Evolutionary conservation across 1,284 basidiomycete species (phyloP).

Genomic region (Ceratobasidium sp.): DNA sequence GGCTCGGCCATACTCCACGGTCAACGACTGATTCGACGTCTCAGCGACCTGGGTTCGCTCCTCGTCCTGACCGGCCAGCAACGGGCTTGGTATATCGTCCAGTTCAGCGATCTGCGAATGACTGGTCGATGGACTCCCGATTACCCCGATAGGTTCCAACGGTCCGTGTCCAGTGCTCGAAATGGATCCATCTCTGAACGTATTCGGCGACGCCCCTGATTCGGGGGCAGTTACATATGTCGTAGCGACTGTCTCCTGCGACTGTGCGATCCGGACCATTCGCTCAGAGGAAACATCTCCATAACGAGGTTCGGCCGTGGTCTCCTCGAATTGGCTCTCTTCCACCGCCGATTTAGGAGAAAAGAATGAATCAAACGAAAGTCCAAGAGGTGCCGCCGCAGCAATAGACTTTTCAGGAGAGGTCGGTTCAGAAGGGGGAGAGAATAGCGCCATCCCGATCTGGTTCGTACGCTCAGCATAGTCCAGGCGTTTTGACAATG

Average conservation of each 20-base stretch:
- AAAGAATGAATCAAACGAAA: slow-evolving; percentile 40
- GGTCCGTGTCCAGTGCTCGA: slow-evolving; percentile 1
- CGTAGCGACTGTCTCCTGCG: slow-evolving; percentile 28
- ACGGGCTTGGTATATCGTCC: slow-evolving; percentile 34
- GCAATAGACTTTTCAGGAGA: background rate
- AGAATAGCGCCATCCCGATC: slow-evolving; percentile 28
- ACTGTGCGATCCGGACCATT: slow-evolving; percentile 27
- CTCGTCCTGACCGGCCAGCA: background rate
- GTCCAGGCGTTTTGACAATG: background rate
- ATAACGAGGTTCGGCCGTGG: background rate
- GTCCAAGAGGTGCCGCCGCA: background rate
- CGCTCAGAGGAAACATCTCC: slow-evolving; percentile 22
- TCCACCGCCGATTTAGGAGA: background rate
- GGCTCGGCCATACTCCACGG: slow-evolving; percentile 21
- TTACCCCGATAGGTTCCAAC: slow-evolving; percentile 11
- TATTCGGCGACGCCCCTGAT: background rate
- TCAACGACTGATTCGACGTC: slow-evolving; percentile 18
- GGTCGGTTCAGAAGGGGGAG: background rate
- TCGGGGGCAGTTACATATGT: slow-evolving; percentile 31
- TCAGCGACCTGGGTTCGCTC: background rate
- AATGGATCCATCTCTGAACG: background rate
- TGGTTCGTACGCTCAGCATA: slow-evolving; percentile 21
- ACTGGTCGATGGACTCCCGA: slow-evolving; percentile 30
- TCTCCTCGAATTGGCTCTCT: background rate
- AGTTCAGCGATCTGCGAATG: slow-evolving; percentile 39